Conservation (phyloP, 306 rosid genomes). For the Geum urbanum region DNA sequence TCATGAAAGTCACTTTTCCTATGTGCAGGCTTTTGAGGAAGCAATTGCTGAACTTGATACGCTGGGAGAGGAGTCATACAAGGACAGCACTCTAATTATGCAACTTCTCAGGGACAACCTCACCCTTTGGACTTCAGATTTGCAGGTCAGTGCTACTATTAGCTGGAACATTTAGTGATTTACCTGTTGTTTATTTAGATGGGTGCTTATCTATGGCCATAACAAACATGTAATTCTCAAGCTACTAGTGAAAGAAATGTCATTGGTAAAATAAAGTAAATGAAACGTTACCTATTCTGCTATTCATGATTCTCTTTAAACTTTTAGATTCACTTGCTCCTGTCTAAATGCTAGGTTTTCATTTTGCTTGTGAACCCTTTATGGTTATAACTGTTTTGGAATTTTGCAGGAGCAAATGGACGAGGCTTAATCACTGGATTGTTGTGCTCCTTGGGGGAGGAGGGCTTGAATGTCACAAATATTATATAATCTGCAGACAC, state of each 20-base stretch:
- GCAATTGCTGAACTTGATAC: conserved; percentile 46
- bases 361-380: not conserved
- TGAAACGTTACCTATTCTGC: too few species aligned
- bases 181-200: not conserved
- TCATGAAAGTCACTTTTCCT: not conserved
- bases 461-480: conserved; percentile 45
- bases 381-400: conserved; percentile 6
- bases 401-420: conserved; percentile 44
- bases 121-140: conserved; percentile 47
- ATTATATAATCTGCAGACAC: conserved; percentile 19
- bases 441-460: conserved; percentile 37
- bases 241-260: not conserved
- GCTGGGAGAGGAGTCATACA: conserved; percentile 43
- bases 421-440: conserved; percentile 32
- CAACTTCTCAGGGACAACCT: conserved; percentile 44
- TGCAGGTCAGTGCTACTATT: conserved; percentile 33
- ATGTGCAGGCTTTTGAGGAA: conserved; percentile 35
- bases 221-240: not conserved
- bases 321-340: not conserved
- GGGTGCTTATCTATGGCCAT: not conserved
- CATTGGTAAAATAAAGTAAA: not conserved
- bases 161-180: not conserved
- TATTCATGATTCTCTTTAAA: not conserved
- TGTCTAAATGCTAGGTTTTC: not conserved
- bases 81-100: conserved; percentile 46